phyloP scores from a whole-genome alignment of 495 filamentous ascomycete species.

The Penicillium steckii region DNA sequence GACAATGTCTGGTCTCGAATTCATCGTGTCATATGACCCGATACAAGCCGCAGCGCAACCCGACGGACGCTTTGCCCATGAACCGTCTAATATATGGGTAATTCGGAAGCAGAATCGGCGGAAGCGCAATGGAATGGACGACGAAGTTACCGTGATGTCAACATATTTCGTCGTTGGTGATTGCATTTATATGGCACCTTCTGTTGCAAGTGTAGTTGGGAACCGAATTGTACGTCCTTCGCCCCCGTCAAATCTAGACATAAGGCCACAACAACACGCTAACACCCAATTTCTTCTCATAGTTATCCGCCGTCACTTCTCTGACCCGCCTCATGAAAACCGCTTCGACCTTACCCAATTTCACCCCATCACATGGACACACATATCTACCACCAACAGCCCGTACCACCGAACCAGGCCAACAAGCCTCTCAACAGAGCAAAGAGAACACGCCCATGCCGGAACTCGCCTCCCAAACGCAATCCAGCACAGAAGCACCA shows the following conservation, averaged over 20 bases:
- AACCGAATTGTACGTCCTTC: conserved; percentile 65
- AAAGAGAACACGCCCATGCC: conserved; percentile 64
- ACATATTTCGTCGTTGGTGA: conserved; percentile 83
- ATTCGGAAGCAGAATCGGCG: conserved; percentile 84
- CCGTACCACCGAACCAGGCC: conserved; percentile 36
- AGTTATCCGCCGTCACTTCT: conserved; percentile 61
- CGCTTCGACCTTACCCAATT: conserved; percentile 62
- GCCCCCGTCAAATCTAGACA: too few species aligned
- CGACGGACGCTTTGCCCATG: conserved; percentile 52
- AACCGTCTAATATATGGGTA: conserved; percentile 76
- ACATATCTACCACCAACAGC: conserved; percentile 60
- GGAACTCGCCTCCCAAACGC: conserved; percentile 31
- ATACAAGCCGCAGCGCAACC: conserved; percentile 60
- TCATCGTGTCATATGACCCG: conserved; percentile 74
- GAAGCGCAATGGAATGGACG: conserved; percentile 55
- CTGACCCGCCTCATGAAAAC: conserved; percentile 67
- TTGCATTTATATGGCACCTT: conserved; percentile 88
- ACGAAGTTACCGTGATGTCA: conserved; percentile 69
- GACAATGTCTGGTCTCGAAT: conserved; percentile 81
- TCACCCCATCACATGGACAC: conserved; percentile 72
- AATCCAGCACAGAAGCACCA: conserved; percentile 20
- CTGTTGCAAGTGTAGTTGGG: conserved; percentile 71
- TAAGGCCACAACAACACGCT: too few species aligned
- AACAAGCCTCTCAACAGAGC: conserved; percentile 41
- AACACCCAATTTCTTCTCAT: neutral